Evolutionary conservation across 2,329 filamentous ascomycete genomes (phyloP).

Genomic region (Aspergillus ochraceus): DNA sequence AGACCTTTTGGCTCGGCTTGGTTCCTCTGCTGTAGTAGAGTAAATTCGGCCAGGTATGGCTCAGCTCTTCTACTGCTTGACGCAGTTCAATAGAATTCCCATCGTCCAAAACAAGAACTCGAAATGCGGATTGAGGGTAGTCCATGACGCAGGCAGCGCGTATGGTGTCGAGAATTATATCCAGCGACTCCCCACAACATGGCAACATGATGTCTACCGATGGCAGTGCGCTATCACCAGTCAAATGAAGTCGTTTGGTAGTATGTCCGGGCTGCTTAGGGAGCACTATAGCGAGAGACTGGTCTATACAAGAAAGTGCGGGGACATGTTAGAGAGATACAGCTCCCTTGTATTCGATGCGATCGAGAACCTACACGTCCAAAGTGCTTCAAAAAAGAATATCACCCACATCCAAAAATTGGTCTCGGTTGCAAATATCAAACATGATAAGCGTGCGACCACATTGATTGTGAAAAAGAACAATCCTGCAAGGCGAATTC

Average conservation of each 20-base stretch:
- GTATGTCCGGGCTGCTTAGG: neutral
- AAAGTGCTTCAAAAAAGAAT: too few relatives aligned
- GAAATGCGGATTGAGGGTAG: slow-evolving; percentile 55
- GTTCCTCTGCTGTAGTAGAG: slow-evolving; percentile 53
- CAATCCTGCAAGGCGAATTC: too few relatives aligned
- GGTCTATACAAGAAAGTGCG: too few relatives aligned
- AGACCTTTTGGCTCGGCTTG: slow-evolving; percentile 37
- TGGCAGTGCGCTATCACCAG: slow-evolving; percentile 48
- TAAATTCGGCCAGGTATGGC: slow-evolving; percentile 49
- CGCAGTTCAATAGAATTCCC: slow-evolving; percentile 48
- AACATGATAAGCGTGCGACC: too few relatives aligned
- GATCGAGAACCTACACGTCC: too few relatives aligned
- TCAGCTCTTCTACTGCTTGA: slow-evolving; percentile 40
- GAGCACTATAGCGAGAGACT: too few relatives aligned
- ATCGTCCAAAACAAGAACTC: slow-evolving; percentile 59
- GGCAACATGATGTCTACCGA: slow-evolving; percentile 58
- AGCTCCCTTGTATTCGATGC: too few relatives aligned
- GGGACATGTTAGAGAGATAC: too few relatives aligned
- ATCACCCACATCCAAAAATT: too few relatives aligned
- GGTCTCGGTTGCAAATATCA: too few relatives aligned
- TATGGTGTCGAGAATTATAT: slow-evolving; percentile 58
- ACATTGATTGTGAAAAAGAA: too few relatives aligned
- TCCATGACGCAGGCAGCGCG: slow-evolving; percentile 56
- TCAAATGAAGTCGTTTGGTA: slow-evolving; percentile 22
- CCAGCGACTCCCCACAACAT: slow-evolving; percentile 58